Evolutionary conservation across 305 asterid genomes (phyloP), one percentile per base, ranked within the genome.

Genomic region (Plantago lanceolata): DNA sequence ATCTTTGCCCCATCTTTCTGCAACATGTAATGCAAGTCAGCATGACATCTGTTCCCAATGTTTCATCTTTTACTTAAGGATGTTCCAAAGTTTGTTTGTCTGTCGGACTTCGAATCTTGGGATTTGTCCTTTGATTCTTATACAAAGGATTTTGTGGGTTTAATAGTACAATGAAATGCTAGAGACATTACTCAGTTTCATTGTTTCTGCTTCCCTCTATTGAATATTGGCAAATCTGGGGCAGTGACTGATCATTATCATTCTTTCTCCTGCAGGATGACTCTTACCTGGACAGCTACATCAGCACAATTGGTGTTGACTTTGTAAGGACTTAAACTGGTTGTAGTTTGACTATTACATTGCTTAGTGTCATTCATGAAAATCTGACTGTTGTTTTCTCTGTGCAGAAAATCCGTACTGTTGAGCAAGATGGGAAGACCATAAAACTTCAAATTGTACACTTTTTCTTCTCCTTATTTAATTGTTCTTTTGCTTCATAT

Each of bases 251-350:
- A 65, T 61, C 48, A 50, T 37, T 48, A 44, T 65, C 26, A 18
- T 68, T 26, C 26, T 62, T 67, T 45, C 64, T 17, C 52, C 12
- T 78, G 68, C 96, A 90, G 97, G 97, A 90, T 68, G 96, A 90
- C 77, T 90, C 96, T 29, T 87, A 90, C 75, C 80, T 90, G 71
- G 96, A 89, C 70, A 89, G 95, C 75, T 89, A 89, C 80, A 89
- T 89, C 76, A 89, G 96, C 85, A 90, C 96, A 76, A 90, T 90
- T 72, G 95, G 97, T 65, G 95, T 90, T 45, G 97, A 90, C 75
- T 90, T 87, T 74, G 97, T 90, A 81, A 90, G 96, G 59, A 47
- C 45, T 61, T 63, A 50, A 2, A 11, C 19, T 48, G 71, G 68
- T 35, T 7, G 45, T 19, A 29, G 40, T 19, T 53, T 37, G 18